Conservation (phyloP, 1,284 basidiomycete species). For the Rhodotorula sp. region DNA sequence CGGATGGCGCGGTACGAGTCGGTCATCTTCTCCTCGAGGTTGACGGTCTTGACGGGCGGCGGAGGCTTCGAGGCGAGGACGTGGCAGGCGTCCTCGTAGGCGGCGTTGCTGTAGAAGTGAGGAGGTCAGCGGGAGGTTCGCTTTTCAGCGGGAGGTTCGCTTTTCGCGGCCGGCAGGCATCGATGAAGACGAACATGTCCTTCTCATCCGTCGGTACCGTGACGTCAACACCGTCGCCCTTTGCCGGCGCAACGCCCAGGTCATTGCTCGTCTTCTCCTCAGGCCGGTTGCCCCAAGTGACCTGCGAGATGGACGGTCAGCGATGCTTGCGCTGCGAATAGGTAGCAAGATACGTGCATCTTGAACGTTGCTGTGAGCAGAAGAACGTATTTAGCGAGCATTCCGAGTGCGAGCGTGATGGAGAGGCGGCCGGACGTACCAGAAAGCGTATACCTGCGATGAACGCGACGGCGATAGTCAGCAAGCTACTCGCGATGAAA, state of each 20-base stretch:
- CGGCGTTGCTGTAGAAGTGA: conserved; percentile 11
- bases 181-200: conserved; percentile 65
- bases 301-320: not conserved
- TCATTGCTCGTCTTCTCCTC: conserved; percentile 42
- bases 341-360: not conserved
- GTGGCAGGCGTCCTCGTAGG: conserved; percentile 64
- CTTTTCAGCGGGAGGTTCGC: not conserved
- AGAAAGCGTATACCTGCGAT: conserved; percentile 7
- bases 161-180: conserved; percentile 73
- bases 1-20: conserved; percentile 85
- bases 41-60: conserved; percentile 62
- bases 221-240: conserved; percentile 71
- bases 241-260: conserved; percentile 38
- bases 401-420: no score
- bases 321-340: not conserved
- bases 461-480: not conserved
- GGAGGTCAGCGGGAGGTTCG: not conserved
- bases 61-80: conserved; percentile 70
- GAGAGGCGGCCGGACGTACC: no score
- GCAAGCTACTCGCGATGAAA: not conserved
- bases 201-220: conserved; percentile 74
- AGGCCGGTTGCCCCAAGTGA: conserved; percentile 45
- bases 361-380: conserved; percentile 1
- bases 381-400: no score
- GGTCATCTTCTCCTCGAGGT: conserved; percentile 69